Conservation (phyloP, 2,329 filamentous ascomycete genomes). For the Dactylellina drechsleri region DNA sequence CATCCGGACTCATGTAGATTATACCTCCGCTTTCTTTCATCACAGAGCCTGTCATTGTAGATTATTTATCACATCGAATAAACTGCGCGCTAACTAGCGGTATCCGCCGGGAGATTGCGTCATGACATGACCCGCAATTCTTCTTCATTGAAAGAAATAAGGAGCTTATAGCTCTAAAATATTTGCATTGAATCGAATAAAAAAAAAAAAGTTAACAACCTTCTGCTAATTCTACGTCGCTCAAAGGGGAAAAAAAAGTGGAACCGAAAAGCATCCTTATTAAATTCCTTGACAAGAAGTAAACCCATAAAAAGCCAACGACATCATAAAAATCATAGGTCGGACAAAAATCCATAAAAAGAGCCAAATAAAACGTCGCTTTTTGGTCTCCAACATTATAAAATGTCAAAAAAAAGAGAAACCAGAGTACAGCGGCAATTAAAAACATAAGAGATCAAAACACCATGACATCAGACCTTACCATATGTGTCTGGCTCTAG, state of each 20-base stretch:
- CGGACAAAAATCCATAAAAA: slow-evolving; percentile 9
- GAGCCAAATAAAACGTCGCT: slow-evolving; percentile 12
- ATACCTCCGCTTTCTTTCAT: too few species aligned
- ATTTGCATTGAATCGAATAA: slow-evolving; percentile 46
- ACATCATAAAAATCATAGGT: slow-evolving; percentile 19
- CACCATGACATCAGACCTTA: slow-evolving; percentile 14
- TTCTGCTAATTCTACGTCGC: slow-evolving; percentile 34
- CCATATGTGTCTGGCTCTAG: background rate
- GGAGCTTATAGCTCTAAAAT: slow-evolving; percentile 40
- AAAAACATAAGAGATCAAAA: background rate
- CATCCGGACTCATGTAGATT: too few species aligned
- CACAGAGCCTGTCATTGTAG: background rate
- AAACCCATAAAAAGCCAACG: background rate
- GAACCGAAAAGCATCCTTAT: slow-evolving; percentile 31
- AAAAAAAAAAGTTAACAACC: slow-evolving; percentile 13
- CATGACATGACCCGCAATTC: background rate
- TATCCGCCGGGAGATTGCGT: background rate
- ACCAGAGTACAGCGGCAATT: background rate
- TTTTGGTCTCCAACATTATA: slow-evolving; percentile 5
- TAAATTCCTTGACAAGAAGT: slow-evolving; percentile 26
- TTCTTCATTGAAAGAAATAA: slow-evolving; percentile 1
- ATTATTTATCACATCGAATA: slow-evolving; percentile 2
- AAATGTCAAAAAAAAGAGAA: slow-evolving; percentile 7
- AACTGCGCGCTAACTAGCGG: background rate
- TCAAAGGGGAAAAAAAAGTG: slow-evolving; percentile 4